These are phyloP conservation scores for Mortierella hygrophila DNA, from an alignment of 192 early-diverging fungal genomes.

Conservation along the genomic window DNA sequence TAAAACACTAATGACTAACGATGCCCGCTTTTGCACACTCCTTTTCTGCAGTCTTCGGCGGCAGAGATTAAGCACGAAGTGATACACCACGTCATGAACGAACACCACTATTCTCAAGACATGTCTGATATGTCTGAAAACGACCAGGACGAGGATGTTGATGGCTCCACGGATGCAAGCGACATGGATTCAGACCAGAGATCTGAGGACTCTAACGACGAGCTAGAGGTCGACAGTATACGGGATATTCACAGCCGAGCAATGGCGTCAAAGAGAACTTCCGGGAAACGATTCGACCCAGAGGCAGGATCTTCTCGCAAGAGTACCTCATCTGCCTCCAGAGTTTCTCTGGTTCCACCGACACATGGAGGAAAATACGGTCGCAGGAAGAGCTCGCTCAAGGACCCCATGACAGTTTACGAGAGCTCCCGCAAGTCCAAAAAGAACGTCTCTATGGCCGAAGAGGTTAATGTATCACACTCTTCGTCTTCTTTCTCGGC, in stretches of 20 bases:
- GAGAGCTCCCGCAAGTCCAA: constrained; percentile 29
- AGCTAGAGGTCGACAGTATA: constrained; percentile 19
- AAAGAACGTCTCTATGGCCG: constrained; percentile 49
- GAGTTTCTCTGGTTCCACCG: constrained; percentile 10
- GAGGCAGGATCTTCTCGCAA: neutral
- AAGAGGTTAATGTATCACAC: constrained; percentile 20
- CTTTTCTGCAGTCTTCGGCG: constrained; percentile 20
- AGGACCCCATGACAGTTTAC: constrained; percentile 17
- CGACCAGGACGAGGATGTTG: constrained; percentile 18
- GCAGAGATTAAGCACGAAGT: constrained; percentile 33
- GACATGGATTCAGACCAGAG: constrained; percentile 22
- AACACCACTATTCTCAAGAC: constrained; percentile 28
- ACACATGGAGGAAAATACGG: constrained; percentile 47
- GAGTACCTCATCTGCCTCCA: neutral
- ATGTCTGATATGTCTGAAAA: constrained; percentile 31
- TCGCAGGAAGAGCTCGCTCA: constrained; percentile 49
- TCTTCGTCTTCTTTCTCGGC: neutral
- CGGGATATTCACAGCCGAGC: constrained; percentile 13
- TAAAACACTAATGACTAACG: neutral
- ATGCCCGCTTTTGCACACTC: neutral
- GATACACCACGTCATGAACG: constrained; percentile 9
- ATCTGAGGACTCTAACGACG: constrained; percentile 10
- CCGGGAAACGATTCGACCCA: constrained; percentile 35
- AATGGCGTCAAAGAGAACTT: constrained; percentile 19
- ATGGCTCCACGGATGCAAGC: constrained; percentile 17